Evolutionary conservation across 2,329 filamentous ascomycete genomes (phyloP).

Genomic region (Clonostachys rosea): DNA sequence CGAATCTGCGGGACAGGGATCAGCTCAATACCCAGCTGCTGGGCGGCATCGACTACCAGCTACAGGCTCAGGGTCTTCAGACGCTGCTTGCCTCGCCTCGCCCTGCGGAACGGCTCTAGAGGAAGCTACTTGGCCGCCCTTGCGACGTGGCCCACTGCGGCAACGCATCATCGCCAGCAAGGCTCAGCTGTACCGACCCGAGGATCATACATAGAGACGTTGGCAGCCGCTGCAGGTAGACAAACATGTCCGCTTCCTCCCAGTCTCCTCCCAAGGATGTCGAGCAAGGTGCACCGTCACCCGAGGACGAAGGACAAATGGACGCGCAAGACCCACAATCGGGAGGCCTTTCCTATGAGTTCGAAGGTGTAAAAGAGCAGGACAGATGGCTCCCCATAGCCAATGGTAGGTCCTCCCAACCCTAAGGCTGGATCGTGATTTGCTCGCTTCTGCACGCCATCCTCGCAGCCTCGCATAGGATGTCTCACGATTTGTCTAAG

Average conservation of each 20-base stretch:
- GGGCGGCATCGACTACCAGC: slow-evolving; percentile 1
- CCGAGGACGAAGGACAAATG: slow-evolving; percentile 94
- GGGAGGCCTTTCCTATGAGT: slow-evolving; percentile 74
- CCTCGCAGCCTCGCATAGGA: slow-evolving; percentile 24
- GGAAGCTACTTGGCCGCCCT: background rate
- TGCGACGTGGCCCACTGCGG: slow-evolving; percentile 54
- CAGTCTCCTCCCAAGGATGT: slow-evolving; percentile 92
- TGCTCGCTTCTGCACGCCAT: slow-evolving; percentile 15
- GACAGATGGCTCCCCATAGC: slow-evolving; percentile 99
- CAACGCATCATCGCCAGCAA: slow-evolving; percentile 48
- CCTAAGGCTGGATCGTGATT: slow-evolving; percentile 37
- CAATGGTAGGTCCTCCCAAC: slow-evolving; percentile 77
- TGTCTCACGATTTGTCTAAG: slow-evolving; percentile 55
- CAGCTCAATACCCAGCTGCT: background rate
- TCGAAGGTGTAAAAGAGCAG: slow-evolving; percentile 95
- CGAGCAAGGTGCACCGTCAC: slow-evolving; percentile 88
- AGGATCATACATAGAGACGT: slow-evolving; percentile 39
- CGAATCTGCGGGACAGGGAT: slow-evolving; percentile 1
- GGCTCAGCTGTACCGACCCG: slow-evolving; percentile 50
- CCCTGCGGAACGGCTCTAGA: background rate
- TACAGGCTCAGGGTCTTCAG: background rate
- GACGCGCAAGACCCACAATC: slow-evolving; percentile 75
- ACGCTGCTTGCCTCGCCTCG: no score
- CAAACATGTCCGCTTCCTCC: slow-evolving; percentile 86
- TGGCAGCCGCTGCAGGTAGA: slow-evolving; percentile 63